Conservation (phyloP, 352 stramenopile genomes). For the Pythium grandisporangium region DNA sequence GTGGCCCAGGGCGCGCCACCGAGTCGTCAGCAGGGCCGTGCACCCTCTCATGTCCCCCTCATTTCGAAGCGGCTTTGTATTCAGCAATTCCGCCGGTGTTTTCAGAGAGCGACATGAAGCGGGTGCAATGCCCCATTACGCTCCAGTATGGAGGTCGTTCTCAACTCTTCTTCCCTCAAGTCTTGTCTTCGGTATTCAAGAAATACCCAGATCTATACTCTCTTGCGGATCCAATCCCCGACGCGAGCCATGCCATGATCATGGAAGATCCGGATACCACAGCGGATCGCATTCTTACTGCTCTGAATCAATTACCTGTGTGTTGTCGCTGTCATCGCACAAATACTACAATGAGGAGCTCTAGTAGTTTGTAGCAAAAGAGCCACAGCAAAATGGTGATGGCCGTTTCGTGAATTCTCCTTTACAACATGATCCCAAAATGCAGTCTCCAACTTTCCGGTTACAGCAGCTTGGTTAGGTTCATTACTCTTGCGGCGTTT, state of each 20-base stretch:
- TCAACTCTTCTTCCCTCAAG: conserved; percentile 25
- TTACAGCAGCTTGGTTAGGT: too few relatives aligned
- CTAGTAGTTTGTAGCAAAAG: too few relatives aligned
- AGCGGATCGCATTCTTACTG: conserved; percentile 24
- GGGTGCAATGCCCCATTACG: conserved; percentile 14
- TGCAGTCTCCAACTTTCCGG: too few relatives aligned
- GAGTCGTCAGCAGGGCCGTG: too few relatives aligned
- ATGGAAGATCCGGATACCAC: conserved; percentile 27
- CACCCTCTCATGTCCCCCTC: conserved; percentile 19
- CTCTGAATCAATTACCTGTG: conserved; percentile 10
- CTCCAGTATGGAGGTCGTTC: conserved; percentile 34
- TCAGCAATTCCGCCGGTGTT: conserved; percentile 10
- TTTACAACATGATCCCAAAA: too few relatives aligned
- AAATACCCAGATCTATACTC: conserved; percentile 31
- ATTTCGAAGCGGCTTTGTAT: conserved; percentile 30
- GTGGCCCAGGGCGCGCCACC: too few relatives aligned
- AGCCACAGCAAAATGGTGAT: too few relatives aligned
- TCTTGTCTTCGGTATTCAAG: conserved; percentile 10
- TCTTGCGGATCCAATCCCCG: conserved; percentile 16
- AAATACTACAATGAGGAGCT: too few relatives aligned
- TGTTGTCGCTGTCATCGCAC: too few relatives aligned
- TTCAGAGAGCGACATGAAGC: conserved; percentile 16
- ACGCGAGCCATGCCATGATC: conserved; percentile 29
- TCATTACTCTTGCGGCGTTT: too few relatives aligned
- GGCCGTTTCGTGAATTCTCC: too few relatives aligned